Evolutionary conservation across 768 basidiomycete species (phyloP), one percentile per base, ranked within the genome.

Genomic region (Xerocomus spinulosus): DNA sequence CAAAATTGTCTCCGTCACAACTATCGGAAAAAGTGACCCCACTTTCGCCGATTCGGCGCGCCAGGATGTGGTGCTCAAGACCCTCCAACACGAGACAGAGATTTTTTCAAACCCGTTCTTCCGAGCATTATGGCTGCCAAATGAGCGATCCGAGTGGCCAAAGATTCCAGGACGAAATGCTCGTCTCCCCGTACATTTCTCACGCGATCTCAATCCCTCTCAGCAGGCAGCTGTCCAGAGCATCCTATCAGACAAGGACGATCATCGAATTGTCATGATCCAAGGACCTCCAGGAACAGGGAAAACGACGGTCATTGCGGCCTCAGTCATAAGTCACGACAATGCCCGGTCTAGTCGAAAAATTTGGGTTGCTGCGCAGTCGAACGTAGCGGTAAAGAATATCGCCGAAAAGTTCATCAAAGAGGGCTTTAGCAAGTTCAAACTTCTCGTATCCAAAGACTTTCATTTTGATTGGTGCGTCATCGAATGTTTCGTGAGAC

Each of bases 371-470:
- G 60, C 70, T 24, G 74, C 76, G 0, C 77, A 77, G 23, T 76
- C 75, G 0, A 78, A 77, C 34, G 73, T 77, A 28, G 76, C 73
- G 0, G 76, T 77, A 17, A 78, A 78, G 53, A 77, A 77, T 47
- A 76, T 77, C n/a, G 75, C 75, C 0, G 72, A 76, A 50, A 77
- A 72, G 39, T 60, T 77, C 10, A 49, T 63, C 21, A 57, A 62
- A 7, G 51, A 57, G n/a, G 56, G 38, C 0, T 69, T 75, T 50
- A 5, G 26, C 8, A 48, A 61, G 8, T 77, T 75, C 50, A 71
- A 51, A 42, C 41, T 77, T 1, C 46, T 77, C n/a, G 73, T 78
- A 6, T 76, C 76, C 12, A 63, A 59, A 20, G 76, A 70, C 37
- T 78, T 76, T 46, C 71, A 77, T 47, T 67, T 60, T 17, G 75